These are phyloP conservation scores for Apiotrichum gamsii DNA, from an alignment of 1,284 basidiomycete species.

Conservation along the genomic window DNA sequence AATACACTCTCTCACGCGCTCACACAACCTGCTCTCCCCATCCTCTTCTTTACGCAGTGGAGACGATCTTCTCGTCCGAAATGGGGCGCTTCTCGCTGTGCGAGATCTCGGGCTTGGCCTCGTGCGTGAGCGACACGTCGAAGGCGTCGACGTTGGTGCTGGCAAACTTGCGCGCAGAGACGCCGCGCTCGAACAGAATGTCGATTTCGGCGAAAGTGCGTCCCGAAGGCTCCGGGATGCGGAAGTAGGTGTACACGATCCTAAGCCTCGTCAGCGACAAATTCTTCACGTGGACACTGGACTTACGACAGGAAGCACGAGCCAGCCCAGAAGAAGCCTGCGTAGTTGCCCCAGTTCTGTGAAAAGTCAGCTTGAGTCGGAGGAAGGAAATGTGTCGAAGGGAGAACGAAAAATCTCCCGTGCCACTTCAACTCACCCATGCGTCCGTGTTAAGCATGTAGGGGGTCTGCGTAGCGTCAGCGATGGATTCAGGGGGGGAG, in stretches of 20 bases:
- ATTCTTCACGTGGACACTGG: too few species aligned
- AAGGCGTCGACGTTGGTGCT: constrained; percentile 20
- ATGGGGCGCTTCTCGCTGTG: constrained; percentile 1
- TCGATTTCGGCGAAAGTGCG: constrained; percentile 49
- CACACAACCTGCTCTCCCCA: too few species aligned
- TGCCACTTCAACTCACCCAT: constrained; percentile 31
- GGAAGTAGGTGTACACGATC: constrained; percentile 26
- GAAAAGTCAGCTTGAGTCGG: too few species aligned
- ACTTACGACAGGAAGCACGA: constrained; percentile 36
- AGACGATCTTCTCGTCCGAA: too few species aligned
- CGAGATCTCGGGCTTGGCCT: not conserved
- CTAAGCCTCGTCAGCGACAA: constrained; percentile 38
- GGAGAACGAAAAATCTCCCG: too few species aligned
- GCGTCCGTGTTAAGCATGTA: constrained; percentile 39
- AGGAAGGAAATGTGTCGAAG: too few species aligned
- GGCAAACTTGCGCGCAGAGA: constrained; percentile 29
- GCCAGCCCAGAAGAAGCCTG: constrained; percentile 30
- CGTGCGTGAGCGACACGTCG: constrained; percentile 6
- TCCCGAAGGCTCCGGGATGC: constrained; percentile 42
- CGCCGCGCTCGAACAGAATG: constrained; percentile 38
- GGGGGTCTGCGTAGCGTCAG: constrained; percentile 10
- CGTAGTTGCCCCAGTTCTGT: constrained; percentile 40
- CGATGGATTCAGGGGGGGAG: too few species aligned
- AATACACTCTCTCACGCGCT: too few species aligned
- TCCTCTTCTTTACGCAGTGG: too few species aligned